phyloP scores from a whole-genome alignment of 108 stramenopile genomes.

The Schizochytrium sp. region DNA sequence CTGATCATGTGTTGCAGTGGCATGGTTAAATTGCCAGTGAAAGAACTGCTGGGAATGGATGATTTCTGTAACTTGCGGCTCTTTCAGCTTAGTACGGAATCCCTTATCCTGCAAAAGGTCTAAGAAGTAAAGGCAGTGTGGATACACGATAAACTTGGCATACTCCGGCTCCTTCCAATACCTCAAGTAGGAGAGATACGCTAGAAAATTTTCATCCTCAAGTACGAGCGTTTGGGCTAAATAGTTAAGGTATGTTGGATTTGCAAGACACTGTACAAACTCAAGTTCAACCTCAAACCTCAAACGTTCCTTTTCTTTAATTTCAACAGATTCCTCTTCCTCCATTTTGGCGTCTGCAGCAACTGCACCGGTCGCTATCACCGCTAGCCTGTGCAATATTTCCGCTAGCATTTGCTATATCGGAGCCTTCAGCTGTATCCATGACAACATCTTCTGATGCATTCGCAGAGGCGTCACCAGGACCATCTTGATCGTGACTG shows the following conservation, averaged over 20 bases:
- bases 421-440: too few relatives aligned
- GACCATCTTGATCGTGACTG: too few relatives aligned
- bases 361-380: neutral
- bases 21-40: slow-evolving; percentile 59
- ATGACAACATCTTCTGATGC: too few relatives aligned
- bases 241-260: slow-evolving; percentile 69
- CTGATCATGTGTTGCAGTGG: neutral
- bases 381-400: neutral
- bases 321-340: neutral
- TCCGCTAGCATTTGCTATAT: too few relatives aligned
- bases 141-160: slow-evolving; percentile 70
- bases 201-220: slow-evolving; percentile 69
- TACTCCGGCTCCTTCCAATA: slow-evolving; percentile 73
- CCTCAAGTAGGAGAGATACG: slow-evolving; percentile 68
- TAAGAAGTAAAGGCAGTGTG: slow-evolving; percentile 69
- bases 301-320: slow-evolving; percentile 26
- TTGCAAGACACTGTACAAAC: slow-evolving; percentile 75
- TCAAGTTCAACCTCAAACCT: slow-evolving; percentile 73
- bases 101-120: slow-evolving; percentile 64
- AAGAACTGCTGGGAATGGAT: slow-evolving; percentile 62
- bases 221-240: slow-evolving; percentile 68
- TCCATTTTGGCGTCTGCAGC: neutral
- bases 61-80: slow-evolving; percentile 30
- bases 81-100: slow-evolving; percentile 8
- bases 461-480: too few relatives aligned